phyloP scores from a whole-genome alignment of 495 filamentous ascomycete genomes.

The Aspergillus heteromorphus region DNA sequence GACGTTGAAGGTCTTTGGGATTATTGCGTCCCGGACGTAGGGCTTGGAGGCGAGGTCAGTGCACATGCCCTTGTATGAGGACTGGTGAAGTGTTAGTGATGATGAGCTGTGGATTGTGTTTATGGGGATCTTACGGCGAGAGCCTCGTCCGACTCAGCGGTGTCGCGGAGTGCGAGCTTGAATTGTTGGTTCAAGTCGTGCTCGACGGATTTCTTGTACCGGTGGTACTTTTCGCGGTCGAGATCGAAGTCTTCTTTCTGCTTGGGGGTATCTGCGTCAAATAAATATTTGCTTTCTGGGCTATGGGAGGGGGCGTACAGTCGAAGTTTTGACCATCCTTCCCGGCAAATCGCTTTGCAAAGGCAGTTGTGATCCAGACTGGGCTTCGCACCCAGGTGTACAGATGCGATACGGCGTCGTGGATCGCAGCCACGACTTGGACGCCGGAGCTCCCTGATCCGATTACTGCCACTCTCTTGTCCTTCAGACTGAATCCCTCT shows the following conservation, averaged over 20 bases:
- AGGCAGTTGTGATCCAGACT: slow-evolving; percentile 13
- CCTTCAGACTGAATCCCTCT: slow-evolving; percentile 23
- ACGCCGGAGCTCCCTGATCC: slow-evolving; percentile 44
- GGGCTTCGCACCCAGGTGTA: slow-evolving; percentile 15
- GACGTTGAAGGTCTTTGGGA: slow-evolving; percentile 39
- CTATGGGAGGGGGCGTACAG: neutral
- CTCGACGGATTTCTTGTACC: slow-evolving; percentile 34
- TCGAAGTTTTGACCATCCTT: slow-evolving; percentile 8
- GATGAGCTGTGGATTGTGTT: neutral
- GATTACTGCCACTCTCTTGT: slow-evolving; percentile 42
- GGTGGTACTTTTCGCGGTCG: slow-evolving; percentile 11
- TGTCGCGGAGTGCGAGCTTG: slow-evolving; percentile 6
- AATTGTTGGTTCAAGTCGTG: slow-evolving; percentile 29
- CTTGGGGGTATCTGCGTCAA: slow-evolving; percentile 1
- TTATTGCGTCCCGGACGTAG: slow-evolving; percentile 37
- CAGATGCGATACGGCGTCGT: slow-evolving; percentile 7
- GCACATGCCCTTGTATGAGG: slow-evolving; percentile 19
- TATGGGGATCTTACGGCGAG: slow-evolving; percentile 2
- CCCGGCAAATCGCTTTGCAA: slow-evolving; percentile 12
- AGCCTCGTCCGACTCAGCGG: slow-evolving; percentile 7
- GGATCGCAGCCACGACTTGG: slow-evolving; percentile 24
- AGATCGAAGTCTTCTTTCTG: slow-evolving; percentile 3
- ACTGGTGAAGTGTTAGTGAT: neutral
- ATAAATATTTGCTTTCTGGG: no score
- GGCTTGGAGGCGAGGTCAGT: slow-evolving; percentile 40